Evolutionary conservation across 108 stramenopile species (phyloP).

Genomic region (Skeletonema potamos): DNA sequence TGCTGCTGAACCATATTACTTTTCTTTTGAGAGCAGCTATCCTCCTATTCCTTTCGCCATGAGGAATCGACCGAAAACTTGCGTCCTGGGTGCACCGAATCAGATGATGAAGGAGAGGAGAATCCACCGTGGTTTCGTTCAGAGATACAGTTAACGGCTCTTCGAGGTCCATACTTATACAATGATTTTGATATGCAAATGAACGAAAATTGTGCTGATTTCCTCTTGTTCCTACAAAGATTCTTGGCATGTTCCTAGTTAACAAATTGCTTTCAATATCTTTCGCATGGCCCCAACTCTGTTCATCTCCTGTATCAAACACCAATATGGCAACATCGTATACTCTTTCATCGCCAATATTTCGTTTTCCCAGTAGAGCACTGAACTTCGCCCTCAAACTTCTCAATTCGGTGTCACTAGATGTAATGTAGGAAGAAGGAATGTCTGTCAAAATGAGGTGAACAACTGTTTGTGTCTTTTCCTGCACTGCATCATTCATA

Average conservation of each 20-base stretch:
- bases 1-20: slow-evolving; percentile 72
- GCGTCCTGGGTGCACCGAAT: slow-evolving; percentile 51
- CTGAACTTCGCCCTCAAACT: slow-evolving; percentile 28
- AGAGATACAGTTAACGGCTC: slow-evolving; percentile 60
- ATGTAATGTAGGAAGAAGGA: slow-evolving; percentile 39
- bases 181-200: slow-evolving; percentile 46
- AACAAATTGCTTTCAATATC: slow-evolving; percentile 54
- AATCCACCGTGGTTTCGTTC: slow-evolving; percentile 33
- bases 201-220: slow-evolving; percentile 3
- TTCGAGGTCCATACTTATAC: slow-evolving; percentile 64
- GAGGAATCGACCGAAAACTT: slow-evolving; percentile 57
- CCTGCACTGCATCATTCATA: background rate
- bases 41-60: slow-evolving; percentile 59
- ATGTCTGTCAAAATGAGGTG: slow-evolving; percentile 78
- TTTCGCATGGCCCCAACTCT: slow-evolving; percentile 62
- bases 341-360: slow-evolving; percentile 5
- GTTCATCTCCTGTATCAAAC: slow-evolving; percentile 58
- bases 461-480: slow-evolving; percentile 48
- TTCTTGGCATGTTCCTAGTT: slow-evolving; percentile 64
- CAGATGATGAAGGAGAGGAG: slow-evolving; percentile 45
- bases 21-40: slow-evolving; percentile 58
- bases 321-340: slow-evolving; percentile 70
- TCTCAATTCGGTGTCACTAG: slow-evolving; percentile 27
- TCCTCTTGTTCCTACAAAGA: slow-evolving; percentile 56
- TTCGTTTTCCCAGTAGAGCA: slow-evolving; percentile 30